Evolutionary conservation across 2,329 filamentous ascomycete genomes (phyloP), one percentile per base, ranked within the genome.

Genomic region (Aschersonia sp.): DNA sequence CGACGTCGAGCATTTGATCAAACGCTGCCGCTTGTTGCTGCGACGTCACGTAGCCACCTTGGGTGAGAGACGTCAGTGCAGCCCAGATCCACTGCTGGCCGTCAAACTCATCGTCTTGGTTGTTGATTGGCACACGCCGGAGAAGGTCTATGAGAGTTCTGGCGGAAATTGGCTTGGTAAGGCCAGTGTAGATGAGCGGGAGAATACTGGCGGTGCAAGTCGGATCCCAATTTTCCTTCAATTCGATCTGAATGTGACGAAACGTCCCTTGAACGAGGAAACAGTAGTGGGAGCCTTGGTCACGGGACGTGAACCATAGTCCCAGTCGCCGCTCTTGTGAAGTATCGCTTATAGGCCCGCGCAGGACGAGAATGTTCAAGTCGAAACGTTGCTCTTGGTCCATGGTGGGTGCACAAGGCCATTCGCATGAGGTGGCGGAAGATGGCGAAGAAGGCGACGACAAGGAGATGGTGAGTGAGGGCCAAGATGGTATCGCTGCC

Each of bases 11-110:
- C 51, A 53, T 49, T 12, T 40, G 46, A 31, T 52, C 47, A 43
- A 54, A 51, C 35, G 51, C 48, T 2, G 49, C 31, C 20, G 52
- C 52, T 35, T 42, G 46, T 29, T 50, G 49, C 38, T 49, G 40
- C 40, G 46, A 47, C 31, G 42, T 48, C 28, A 52, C 40, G 45
- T 46, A 45, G 35, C 51, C 46, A 10, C 43, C 30, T 7, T 44
- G 38, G 38, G 43, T 47, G 46, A 53, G 31, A 9, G 35, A 43
- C 38, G 31, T 44, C 10, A 52, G 47, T 1, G 52, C 51, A 10
- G 32, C 48, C 44, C 50, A 48, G 31, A 52, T 46, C 52, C 52
- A 53, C 42, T 53, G 51, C 45, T 49, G 51, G 38, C 47, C 41
- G 38, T 47, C 48, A 43, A 53, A 52, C 41, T 53, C 52, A 31